Evolutionary conservation across 139 green algal species (phyloP), one percentile per base, ranked within the genome.

Genomic region (Chlamydomonas urium): DNA sequence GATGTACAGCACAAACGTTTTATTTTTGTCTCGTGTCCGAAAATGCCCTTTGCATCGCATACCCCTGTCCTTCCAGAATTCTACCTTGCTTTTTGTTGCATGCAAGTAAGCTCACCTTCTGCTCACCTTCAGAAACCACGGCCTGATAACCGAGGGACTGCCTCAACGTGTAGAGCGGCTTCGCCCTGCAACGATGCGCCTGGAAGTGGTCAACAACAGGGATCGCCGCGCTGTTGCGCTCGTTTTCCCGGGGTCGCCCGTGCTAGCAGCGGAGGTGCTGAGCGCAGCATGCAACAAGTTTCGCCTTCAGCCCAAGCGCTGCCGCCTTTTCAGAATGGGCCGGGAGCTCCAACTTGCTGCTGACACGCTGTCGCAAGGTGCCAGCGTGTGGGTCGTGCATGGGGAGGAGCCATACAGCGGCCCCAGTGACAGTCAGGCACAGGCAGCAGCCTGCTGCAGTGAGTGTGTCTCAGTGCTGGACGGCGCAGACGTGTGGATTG

Each of bases 401-500:
- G 26, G 29, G 29, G 29, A 63, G 6, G 53, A 63, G 21, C 21
- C 53, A 10, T 63, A 63, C 53, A 63, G 29, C 6, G 53, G 53
- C 6, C 53, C 53, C 24, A 32, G 17, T 10, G 53, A 14, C 6
- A 21, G 29, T 10, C 14, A 14, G 26, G 21, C 10, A 8, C n/a
- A 6, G 6, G 6, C 10, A 26, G 26, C 24, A 36, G 53, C 21
- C 26, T 14, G 29, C 6, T 26, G 21, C 6, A 14, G 53, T 17
- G 26, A 5, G n/a, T 10, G 53, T 34, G 53, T 63, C 6, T 14
- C 14, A 26, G 29, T 63, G 21, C 19, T 63, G 53, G 53, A 63
- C 26, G 53, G 53, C 26, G n/a, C 21, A 33, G 53, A 63, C 53
- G 53, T 63, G 53, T 63, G 53, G 53, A 63, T 63, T 32, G 53